phyloP scores from a whole-genome alignment of 345 rosid genomes.

The Camelina hispida region DNA sequence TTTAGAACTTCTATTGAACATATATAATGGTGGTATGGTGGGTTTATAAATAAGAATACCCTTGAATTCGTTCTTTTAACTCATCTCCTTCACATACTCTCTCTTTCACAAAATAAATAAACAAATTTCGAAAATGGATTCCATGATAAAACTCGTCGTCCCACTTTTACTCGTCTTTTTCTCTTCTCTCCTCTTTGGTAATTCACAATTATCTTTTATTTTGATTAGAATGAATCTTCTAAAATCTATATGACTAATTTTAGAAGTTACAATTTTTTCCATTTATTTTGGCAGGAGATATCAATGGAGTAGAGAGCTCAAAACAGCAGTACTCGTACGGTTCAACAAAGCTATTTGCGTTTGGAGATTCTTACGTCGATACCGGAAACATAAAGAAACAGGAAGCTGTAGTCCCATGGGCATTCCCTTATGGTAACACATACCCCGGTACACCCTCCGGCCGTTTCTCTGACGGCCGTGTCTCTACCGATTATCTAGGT shows the following conservation, averaged over 20 bases:
- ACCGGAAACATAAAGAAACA: slow-evolving; percentile 52
- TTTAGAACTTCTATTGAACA: too few species aligned
- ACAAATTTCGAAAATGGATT: slow-evolving; percentile 10
- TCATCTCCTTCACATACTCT: slow-evolving; percentile 11
- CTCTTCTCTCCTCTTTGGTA: slow-evolving; percentile 22
- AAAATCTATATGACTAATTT: background rate
- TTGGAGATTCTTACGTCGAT: slow-evolving; percentile 66
- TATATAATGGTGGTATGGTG: background rate
- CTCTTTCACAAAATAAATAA: slow-evolving; percentile 1
- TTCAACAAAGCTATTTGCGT: slow-evolving; percentile 56
- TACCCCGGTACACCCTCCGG: slow-evolving; percentile 62
- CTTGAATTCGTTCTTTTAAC: background rate
- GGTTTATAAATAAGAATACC: background rate
- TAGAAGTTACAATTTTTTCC: background rate
- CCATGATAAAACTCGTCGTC: slow-evolving; percentile 2
- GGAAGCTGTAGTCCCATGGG: slow-evolving; percentile 47
- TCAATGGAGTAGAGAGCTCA: slow-evolving; percentile 5
- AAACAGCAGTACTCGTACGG: background rate
- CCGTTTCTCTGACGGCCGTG: slow-evolving; percentile 62
- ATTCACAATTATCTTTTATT: background rate
- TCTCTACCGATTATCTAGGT: slow-evolving; percentile 62
- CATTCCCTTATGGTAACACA: slow-evolving; percentile 56
- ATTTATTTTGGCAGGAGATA: slow-evolving; percentile 23
- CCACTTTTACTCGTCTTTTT: slow-evolving; percentile 9
- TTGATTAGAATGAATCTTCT: background rate